These are phyloP conservation scores for Fusarium kyushuense DNA, from an alignment of 2,329 filamentous ascomycete genomes.

Conservation along the genomic window DNA sequence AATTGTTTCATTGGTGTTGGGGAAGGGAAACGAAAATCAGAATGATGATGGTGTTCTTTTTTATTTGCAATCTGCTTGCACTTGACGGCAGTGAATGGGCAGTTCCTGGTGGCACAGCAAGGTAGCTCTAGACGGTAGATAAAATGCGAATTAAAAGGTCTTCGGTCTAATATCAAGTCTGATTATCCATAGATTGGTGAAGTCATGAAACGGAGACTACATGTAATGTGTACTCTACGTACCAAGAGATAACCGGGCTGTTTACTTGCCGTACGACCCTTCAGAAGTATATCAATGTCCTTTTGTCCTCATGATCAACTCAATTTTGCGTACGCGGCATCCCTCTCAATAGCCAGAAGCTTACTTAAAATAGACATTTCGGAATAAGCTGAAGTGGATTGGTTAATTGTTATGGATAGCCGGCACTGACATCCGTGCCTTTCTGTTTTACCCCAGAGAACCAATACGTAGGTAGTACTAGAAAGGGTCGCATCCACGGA, in stretches of 20 bases:
- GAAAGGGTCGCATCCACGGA: not conserved
- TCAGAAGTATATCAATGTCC: too few species aligned
- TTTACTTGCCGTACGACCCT: too few species aligned
- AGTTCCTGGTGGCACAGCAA: slow-evolving; percentile 27
- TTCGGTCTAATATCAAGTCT: slow-evolving; percentile 10
- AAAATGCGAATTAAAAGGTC: slow-evolving; percentile 45
- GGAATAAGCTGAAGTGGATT: not conserved
- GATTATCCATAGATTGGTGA: not conserved
- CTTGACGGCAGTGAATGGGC: slow-evolving; percentile 22
- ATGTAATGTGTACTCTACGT: too few species aligned
- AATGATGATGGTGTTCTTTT: slow-evolving; percentile 42
- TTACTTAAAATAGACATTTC: not conserved
- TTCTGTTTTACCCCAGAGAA: not conserved
- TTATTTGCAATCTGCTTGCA: slow-evolving; percentile 17
- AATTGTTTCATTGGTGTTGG: slow-evolving; percentile 12
- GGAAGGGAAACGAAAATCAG: slow-evolving; percentile 31
- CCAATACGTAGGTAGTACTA: not conserved
- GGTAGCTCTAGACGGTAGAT: slow-evolving; percentile 48
- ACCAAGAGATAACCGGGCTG: too few species aligned
- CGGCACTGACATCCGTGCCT: not conserved
- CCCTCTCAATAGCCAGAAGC: not conserved
- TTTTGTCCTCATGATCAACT: not conserved
- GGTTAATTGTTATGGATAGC: not conserved
- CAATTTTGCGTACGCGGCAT: not conserved
- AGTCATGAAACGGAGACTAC: not conserved